phyloP scores from a whole-genome alignment of 208 protist genomes.

The Trypanosoma avium region DNA sequence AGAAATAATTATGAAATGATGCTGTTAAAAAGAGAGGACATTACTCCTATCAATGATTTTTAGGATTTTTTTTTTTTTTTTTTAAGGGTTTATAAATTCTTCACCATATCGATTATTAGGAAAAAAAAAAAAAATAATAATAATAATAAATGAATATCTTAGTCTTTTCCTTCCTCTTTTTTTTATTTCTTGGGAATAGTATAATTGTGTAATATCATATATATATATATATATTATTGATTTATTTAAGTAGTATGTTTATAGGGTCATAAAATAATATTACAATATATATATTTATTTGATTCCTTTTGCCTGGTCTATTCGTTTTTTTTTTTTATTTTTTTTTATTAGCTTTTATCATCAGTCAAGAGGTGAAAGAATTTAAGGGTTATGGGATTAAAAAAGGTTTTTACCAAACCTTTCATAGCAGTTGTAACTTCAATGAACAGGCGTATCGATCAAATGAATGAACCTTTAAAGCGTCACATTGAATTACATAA shows the following conservation, averaged over 20 bases:
- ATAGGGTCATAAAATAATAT: too few species aligned
- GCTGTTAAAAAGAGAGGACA: background rate
- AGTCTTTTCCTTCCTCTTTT: slow-evolving; percentile 6
- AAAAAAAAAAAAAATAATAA: slow-evolving; percentile 16
- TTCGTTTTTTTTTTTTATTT: too few species aligned
- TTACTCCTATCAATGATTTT: background rate
- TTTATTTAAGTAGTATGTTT: too few species aligned
- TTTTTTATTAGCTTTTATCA: too few species aligned
- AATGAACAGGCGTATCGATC: slow-evolving; percentile 37
- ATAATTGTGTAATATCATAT: too few species aligned
- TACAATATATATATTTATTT: too few species aligned
- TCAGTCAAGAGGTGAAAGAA: too few species aligned
- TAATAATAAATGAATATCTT: slow-evolving; percentile 10
- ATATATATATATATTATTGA: too few species aligned
- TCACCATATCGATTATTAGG: background rate
- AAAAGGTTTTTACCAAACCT: slow-evolving; percentile 45
- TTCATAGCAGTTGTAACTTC: slow-evolving; percentile 47
- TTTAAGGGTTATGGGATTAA: slow-evolving; percentile 29
- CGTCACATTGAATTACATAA: slow-evolving; percentile 63
- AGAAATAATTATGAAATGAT: slow-evolving; percentile 7
- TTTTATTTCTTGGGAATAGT: slow-evolving; percentile 5
- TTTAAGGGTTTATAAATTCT: too few species aligned
- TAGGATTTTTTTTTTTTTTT: background rate
- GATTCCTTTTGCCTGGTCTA: too few species aligned
- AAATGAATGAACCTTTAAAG: slow-evolving; percentile 74